Evolutionary conservation across 345 rosid genomes (phyloP), one percentile per base, ranked within the genome.

Genomic region (Pelargonium nanum): DNA sequence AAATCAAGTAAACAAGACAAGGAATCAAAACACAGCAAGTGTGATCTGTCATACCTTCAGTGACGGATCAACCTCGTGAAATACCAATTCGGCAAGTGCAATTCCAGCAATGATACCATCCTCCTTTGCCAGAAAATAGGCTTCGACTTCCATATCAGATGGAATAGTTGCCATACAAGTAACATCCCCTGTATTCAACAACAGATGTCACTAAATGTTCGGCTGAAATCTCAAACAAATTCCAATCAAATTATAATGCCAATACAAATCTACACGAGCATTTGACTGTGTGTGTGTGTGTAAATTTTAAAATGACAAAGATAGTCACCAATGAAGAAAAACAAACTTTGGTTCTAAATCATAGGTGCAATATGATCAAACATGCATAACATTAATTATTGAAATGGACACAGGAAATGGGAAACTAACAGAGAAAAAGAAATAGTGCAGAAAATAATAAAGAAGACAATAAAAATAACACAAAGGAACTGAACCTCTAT

Each of bases 91-190:
- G 21, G 96, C 89, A 57, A 90, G 85, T 9, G 89, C 73, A 50
- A 82, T 79, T 50, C 97, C 96, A 44, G 96, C 97, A 60, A 93
- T 66, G 62, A 90, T 77, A 53, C 99, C 99, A 69, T 87, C 89
- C 68, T 90, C 99, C 62, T 93, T 90, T 0, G 92, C 97, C 72
- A 93, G 74, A 80, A 93, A 93, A 79, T 77, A 72, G 69, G 95
- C 97, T 80, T 84, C 99, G 64, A 83, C 97, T 73, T 90, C 90
- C 95, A 72, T 74, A 55, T 86, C 96, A 59, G 66, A 51, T 4
- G 95, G 97, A 72, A 90, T 79, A 24, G 96, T 90, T 59, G 97
- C 96, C 89, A 84, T 53, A 79, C 97, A 88, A 28, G 99, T 88
- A 55, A 93, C 96, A 68, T 93, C 96, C 65, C 97, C 96, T 93